Evolutionary conservation across 768 basidiomycete genomes (phyloP), one percentile per base, ranked within the genome.

Genomic region (Lactarius sp.): DNA sequence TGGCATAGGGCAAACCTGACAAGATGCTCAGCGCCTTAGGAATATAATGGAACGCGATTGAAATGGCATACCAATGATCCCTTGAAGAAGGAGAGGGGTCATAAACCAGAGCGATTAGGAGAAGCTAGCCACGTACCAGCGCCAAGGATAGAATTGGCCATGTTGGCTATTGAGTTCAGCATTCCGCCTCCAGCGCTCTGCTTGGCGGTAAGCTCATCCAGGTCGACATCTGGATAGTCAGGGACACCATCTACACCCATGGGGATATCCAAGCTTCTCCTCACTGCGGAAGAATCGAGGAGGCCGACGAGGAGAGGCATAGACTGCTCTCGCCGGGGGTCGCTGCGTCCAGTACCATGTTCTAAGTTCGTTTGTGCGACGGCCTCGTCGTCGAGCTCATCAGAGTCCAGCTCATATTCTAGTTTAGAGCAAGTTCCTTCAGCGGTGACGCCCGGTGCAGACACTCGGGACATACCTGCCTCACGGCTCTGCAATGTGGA

Each of bases 61-160:
- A 20, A 27, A 12, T 22, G 12, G 67, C 78, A 69, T 74, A 89
- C 88, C 89, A 62, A 90, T 90, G 55, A 90, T 90, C 50, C 88
- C 88, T 64, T 87, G 69, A 39, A 44, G 36, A 60, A 8, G 59
- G 61, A 22, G 37, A 62, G 46, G 52, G 44, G 50, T 27, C 39
- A 55, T 52, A 51, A 55, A 49, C 42, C 53, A 62, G 27, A 54
- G 52, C 33, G 56, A 64, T 16, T 14, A 46, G 10, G 18, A 46
- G 61, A 14, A 73, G 70, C 70, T 46, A 47, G 60, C 67, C 69
- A 69, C 78, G 77, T 75, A 84, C 94, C 94, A 71, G 95, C 95
- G 49, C 95, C 95, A 14, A 98, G 77, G 39, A 98, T 97, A 2
- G 92, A 94, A 72, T 98, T 98, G 22, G 93, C 90, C 96, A 97